phyloP scores from a whole-genome alignment of 2,329 filamentous ascomycete genomes.

The Tricladium varicosporioides region DNA sequence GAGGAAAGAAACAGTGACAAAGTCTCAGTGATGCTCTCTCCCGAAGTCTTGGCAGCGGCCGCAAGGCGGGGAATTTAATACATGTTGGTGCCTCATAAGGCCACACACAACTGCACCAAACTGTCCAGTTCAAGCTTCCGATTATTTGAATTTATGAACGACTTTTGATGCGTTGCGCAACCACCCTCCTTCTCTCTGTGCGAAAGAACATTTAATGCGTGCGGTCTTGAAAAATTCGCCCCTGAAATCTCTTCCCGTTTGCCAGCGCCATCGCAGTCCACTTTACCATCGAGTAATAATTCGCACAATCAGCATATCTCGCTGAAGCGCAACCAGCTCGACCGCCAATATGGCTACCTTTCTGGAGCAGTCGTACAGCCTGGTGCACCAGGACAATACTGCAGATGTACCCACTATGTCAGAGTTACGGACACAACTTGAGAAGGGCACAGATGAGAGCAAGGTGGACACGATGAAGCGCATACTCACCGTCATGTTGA shows the following conservation, averaged over 20 bases:
- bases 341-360: conserved; percentile 80
- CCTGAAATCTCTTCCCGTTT: conserved; percentile 4
- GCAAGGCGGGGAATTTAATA: no score
- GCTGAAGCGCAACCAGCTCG: conserved; percentile 17
- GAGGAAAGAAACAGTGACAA: no score
- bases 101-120: no score
- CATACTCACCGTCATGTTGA: conserved; percentile 95
- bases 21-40: no score
- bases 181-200: conserved; percentile 17
- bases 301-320: conserved; percentile 22
- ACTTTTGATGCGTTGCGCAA: conserved; percentile 29
- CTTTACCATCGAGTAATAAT: conserved; percentile 3
- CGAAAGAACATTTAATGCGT: conserved; percentile 18
- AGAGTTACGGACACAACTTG: conserved; percentile 88
- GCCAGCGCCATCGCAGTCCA: background rate
- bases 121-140: no score
- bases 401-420: conserved; percentile 87
- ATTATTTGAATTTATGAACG: no score
- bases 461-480: conserved; percentile 97
- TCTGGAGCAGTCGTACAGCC: conserved; percentile 90
- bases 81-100: no score
- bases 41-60: no score
- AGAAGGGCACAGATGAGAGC: conserved; percentile 89
- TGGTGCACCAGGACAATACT: conserved; percentile 97
- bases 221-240: conserved; percentile 11